Evolutionary conservation across 495 filamentous ascomycete species (phyloP).

Genomic region (Neurospora africana): DNA sequence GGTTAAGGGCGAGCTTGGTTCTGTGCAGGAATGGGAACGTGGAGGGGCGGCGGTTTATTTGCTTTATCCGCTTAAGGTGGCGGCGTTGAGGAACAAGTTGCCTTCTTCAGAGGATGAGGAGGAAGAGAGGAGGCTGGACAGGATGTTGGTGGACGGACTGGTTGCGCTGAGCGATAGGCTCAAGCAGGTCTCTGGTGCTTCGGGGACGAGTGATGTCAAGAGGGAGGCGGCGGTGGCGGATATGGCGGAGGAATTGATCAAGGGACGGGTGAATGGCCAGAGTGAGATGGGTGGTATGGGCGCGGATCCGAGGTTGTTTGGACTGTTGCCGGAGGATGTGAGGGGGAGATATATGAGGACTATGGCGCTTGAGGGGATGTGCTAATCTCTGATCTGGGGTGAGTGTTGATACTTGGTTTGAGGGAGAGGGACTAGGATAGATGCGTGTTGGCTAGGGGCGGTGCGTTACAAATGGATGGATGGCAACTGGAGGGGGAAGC

Average conservation of each 20-base stretch:
- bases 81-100: not conserved
- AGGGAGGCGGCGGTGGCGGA: constrained; percentile 62
- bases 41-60: constrained; percentile 69
- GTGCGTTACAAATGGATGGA: not conserved
- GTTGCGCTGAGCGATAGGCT: constrained; percentile 48
- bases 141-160: constrained; percentile 51
- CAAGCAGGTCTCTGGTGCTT: constrained; percentile 8
- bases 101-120: constrained; percentile 25
- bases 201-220: constrained; percentile 16
- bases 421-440: not conserved
- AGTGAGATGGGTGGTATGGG: constrained; percentile 1
- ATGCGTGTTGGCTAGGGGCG: not conserved
- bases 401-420: not conserved
- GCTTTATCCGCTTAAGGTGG: constrained; percentile 47
- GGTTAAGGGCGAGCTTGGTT: constrained; percentile 39
- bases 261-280: not conserved
- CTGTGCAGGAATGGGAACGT: constrained; percentile 50
- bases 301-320: constrained; percentile 15
- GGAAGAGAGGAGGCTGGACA: constrained; percentile 24
- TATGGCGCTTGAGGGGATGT: constrained; percentile 14
- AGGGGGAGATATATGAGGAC: constrained; percentile 16
- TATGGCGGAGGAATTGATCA: constrained; percentile 50
- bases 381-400: not conserved
- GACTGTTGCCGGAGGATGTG: constrained; percentile 22
- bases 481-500: not conserved